Conservation (phyloP, 1,284 basidiomycete species). For the Marasmius tenuissimus region DNA sequence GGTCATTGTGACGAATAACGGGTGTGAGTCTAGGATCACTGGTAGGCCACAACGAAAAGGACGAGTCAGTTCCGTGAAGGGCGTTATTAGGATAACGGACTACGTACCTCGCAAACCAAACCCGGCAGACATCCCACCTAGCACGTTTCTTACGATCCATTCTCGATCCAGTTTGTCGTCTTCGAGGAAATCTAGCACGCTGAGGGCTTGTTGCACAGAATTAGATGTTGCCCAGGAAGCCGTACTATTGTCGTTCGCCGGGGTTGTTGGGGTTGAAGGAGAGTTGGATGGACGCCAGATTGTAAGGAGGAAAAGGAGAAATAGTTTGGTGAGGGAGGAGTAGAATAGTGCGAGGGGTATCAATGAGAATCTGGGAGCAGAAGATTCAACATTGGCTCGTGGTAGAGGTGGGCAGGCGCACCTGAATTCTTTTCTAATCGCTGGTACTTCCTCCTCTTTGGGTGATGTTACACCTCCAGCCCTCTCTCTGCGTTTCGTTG, state of each 20-base stretch:
- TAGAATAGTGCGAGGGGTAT: slow-evolving; percentile 83
- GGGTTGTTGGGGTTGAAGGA: slow-evolving; percentile 10
- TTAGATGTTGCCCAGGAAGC: slow-evolving; percentile 14
- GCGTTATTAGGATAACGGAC: background rate
- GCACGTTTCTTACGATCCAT: slow-evolving; percentile 82
- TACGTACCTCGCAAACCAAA: slow-evolving; percentile 46
- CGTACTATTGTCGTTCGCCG: slow-evolving; percentile 11
- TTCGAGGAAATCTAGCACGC: slow-evolving; percentile 52
- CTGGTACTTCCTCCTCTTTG: slow-evolving; percentile 35
- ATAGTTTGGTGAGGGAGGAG: slow-evolving; percentile 84
- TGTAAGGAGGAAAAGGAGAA: slow-evolving; percentile 79
- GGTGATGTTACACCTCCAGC: slow-evolving; percentile 22
- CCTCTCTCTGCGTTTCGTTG: slow-evolving; percentile 21
- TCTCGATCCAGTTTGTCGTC: slow-evolving; percentile 74
- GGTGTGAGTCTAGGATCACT: slow-evolving; percentile 79
- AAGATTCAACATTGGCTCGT: background rate
- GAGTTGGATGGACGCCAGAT: slow-evolving; percentile 69
- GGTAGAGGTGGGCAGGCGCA: slow-evolving; percentile 11
- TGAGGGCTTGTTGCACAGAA: slow-evolving; percentile 30
- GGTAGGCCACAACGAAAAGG: background rate
- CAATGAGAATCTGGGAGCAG: slow-evolving; percentile 57
- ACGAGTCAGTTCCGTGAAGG: background rate
- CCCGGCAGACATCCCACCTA: slow-evolving; percentile 80
- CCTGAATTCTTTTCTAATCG: slow-evolving; percentile 61
- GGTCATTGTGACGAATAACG: slow-evolving; percentile 74